These are phyloP conservation scores for Aspergillus candidus DNA, from an alignment of 2,329 filamentous ascomycete species.

Conservation along the genomic window DNA sequence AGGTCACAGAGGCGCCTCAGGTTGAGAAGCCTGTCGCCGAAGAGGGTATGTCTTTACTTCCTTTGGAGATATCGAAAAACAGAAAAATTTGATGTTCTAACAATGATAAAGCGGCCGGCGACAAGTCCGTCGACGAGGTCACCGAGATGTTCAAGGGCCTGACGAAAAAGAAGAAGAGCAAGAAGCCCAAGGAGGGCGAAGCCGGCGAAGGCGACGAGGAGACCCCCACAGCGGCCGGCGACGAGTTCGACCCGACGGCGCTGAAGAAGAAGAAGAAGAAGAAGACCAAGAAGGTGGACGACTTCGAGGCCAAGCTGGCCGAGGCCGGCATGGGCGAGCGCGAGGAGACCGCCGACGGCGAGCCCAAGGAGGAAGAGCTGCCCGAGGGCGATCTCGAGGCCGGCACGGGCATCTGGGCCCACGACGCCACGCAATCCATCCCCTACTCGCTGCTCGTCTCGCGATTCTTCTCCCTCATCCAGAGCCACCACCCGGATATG, in stretches of 20 bases:
- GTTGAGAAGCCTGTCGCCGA: slow-evolving; percentile 66
- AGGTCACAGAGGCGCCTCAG: slow-evolving; percentile 65
- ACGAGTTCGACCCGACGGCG: slow-evolving; percentile 59
- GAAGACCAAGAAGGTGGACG: slow-evolving; percentile 53
- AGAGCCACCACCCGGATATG: slow-evolving; percentile 95
- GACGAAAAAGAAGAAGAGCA: slow-evolving; percentile 68
- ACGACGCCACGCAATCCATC: slow-evolving; percentile 71
- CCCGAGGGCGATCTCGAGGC: slow-evolving; percentile 71
- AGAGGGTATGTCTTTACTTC: slow-evolving; percentile 21
- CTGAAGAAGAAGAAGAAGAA: slow-evolving; percentile 89
- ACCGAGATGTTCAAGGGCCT: slow-evolving; percentile 63
- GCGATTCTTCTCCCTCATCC: slow-evolving; percentile 90
- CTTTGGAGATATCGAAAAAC: slow-evolving; percentile 2
- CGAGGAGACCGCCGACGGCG: slow-evolving; percentile 37
- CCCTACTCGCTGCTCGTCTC: slow-evolving; percentile 78
- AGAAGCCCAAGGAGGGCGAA: slow-evolving; percentile 53
- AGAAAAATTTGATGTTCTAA: slow-evolving; percentile 16
- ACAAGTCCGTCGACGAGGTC: slow-evolving; percentile 59
- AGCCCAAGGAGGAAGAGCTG: slow-evolving; percentile 51
- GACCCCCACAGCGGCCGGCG: slow-evolving; percentile 45
- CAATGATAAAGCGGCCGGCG: slow-evolving; percentile 24
- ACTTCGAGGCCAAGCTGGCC: slow-evolving; percentile 63
- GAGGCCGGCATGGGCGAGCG: slow-evolving; percentile 56
- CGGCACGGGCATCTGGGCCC: slow-evolving; percentile 85
- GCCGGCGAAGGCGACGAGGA: slow-evolving; percentile 47